phyloP scores from a whole-genome alignment of 345 rosid genomes.

The Alliaria petiolata region DNA sequence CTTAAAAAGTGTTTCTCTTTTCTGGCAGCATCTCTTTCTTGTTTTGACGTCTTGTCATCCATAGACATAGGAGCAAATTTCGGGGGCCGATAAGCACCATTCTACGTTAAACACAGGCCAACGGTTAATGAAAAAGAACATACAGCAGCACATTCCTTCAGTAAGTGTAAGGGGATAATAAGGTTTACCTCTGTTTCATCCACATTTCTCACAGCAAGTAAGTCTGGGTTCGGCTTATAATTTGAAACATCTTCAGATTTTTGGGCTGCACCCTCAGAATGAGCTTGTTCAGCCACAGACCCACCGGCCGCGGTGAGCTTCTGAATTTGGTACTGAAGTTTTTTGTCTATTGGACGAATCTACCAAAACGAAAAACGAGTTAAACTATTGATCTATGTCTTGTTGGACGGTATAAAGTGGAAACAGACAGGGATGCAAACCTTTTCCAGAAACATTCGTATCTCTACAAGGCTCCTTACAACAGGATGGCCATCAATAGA shows the following conservation, averaged over 20 bases:
- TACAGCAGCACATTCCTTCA: neutral
- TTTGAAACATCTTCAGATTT: slow-evolving; percentile 63
- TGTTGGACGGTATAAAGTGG: neutral
- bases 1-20: slow-evolving; percentile 59
- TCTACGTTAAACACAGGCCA: slow-evolving; percentile 39
- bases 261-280: slow-evolving; percentile 29
- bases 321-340: slow-evolving; percentile 84
- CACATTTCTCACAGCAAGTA: slow-evolving; percentile 54
- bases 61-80: slow-evolving; percentile 70
- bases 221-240: slow-evolving; percentile 79
- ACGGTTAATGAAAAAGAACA: slow-evolving; percentile 16
- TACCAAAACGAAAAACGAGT: slow-evolving; percentile 25
- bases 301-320: slow-evolving; percentile 56
- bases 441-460: slow-evolving; percentile 84
- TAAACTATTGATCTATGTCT: neutral
- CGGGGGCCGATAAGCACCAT: slow-evolving; percentile 62
- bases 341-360: slow-evolving; percentile 90
- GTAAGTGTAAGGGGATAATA: neutral
- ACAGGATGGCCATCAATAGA: slow-evolving; percentile 78
- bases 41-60: slow-evolving; percentile 74
- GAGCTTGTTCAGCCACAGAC: slow-evolving; percentile 31
- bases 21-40: slow-evolving; percentile 66
- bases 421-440: slow-evolving; percentile 33
- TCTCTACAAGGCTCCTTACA: slow-evolving; percentile 80
- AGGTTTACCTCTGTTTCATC: slow-evolving; percentile 20